Evolutionary conservation across 176 grass and related monocot species (phyloP).

Genomic region (Musa itinerans): DNA sequence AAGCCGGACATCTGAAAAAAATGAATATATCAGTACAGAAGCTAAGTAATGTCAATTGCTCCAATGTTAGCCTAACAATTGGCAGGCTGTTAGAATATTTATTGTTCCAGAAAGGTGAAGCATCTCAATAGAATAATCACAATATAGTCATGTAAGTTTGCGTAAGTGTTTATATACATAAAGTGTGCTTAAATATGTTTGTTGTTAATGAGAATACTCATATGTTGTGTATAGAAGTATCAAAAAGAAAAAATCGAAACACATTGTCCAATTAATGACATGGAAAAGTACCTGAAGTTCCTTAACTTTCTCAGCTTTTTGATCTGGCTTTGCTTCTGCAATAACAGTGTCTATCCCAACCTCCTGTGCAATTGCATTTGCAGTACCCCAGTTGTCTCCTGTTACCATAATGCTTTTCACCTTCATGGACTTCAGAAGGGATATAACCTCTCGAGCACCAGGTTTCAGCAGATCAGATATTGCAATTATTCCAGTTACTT

Average conservation of each 20-base stretch:
- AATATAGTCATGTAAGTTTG: neutral
- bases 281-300: constrained; percentile 64
- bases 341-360: constrained; percentile 69
- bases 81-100: too few species aligned
- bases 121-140: neutral
- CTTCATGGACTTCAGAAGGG: constrained; percentile 68
- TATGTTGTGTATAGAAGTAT: neutral
- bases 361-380: constrained; percentile 68
- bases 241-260: neutral
- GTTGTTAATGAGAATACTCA: neutral
- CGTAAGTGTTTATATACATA: too few species aligned
- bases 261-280: neutral
- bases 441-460: constrained; percentile 54
- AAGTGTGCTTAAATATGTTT: neutral
- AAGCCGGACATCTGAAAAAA: constrained; percentile 46
- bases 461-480: constrained; percentile 86
- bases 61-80: too few species aligned
- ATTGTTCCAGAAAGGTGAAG: neutral
- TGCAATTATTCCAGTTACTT: constrained; percentile 61
- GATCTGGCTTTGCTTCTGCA: constrained; percentile 81
- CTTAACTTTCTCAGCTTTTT: constrained; percentile 18
- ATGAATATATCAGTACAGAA: neutral
- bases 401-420: constrained; percentile 96
- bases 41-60: neutral
- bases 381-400: constrained; percentile 93